Percentiles rank a stretch among this genome's conserved stretches.
These are phyloP conservation scores for Sutorius australiensis DNA, from an alignment of 768 basidiomycete species.

Conservation along the genomic window DNA sequence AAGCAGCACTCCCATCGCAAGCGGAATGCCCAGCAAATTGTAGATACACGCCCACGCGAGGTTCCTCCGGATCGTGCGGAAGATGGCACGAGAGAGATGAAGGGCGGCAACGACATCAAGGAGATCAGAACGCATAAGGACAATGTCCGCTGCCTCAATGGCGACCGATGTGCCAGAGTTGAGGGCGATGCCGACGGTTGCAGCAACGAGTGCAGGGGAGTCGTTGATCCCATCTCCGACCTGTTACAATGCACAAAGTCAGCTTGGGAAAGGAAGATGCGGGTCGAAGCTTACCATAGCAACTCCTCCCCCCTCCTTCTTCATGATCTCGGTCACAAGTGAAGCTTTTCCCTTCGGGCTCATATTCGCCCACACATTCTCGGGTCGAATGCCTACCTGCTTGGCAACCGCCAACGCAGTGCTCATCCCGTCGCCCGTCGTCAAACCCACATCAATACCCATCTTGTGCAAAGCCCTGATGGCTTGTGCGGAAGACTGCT, in stretches of 20 bases:
- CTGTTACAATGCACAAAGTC: slow-evolving; percentile 35
- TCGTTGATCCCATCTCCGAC: slow-evolving; percentile 99
- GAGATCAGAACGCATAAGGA: slow-evolving; percentile 95
- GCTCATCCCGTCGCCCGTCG: slow-evolving; percentile 87
- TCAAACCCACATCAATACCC: slow-evolving; percentile 90
- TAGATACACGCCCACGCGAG: slow-evolving; percentile 96
- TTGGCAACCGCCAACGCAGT: slow-evolving; percentile 88
- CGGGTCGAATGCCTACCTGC: slow-evolving; percentile 81
- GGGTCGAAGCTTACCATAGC: slow-evolving; percentile 69
- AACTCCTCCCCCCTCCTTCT: slow-evolving; percentile 72
- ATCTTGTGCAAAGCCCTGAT: slow-evolving; percentile 77
- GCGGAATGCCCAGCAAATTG: slow-evolving; percentile 89
- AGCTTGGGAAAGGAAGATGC: background rate
- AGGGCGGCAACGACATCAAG: slow-evolving; percentile 97
- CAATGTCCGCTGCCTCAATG: slow-evolving; percentile 96
- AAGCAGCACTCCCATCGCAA: slow-evolving; percentile 96
- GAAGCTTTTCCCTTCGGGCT: slow-evolving; percentile 95
- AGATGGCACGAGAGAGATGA: slow-evolving; percentile 84
- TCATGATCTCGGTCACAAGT: slow-evolving; percentile 76
- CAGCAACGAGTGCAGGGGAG: slow-evolving; percentile 93
- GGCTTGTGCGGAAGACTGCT: slow-evolving; percentile 79
- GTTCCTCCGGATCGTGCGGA: slow-evolving; percentile 86
- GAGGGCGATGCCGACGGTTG: slow-evolving; percentile 94
- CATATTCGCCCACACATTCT: slow-evolving; percentile 87
- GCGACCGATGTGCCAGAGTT: slow-evolving; percentile 96